These are phyloP conservation scores for Smallanthus sonchifolius DNA, from an alignment of 129 eudicot species.

Conservation along the genomic window DNA sequence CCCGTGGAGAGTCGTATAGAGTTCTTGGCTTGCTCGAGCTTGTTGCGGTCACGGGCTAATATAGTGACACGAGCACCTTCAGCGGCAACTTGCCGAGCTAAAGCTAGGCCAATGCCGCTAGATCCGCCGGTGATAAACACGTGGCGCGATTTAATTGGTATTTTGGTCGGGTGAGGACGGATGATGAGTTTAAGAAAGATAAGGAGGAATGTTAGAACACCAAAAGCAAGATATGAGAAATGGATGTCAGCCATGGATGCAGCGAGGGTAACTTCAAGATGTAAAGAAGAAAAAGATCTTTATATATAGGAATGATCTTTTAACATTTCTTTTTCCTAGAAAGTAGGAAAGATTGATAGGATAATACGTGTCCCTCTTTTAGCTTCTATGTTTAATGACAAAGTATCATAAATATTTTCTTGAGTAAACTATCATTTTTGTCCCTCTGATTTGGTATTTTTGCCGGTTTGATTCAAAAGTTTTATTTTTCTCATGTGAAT, in stretches of 20 bases:
- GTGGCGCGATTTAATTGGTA: conserved; percentile 62
- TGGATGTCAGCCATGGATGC: conserved; percentile 30
- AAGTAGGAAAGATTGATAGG: no score
- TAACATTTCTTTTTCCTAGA: no score
- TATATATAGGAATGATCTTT: no score
- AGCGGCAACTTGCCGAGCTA: conserved; percentile 52
- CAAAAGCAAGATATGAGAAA: conserved; percentile 27
- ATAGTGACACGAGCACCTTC: conserved; percentile 62
- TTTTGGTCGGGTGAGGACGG: conserved; percentile 51
- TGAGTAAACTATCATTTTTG: no score
- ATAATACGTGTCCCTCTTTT: no score
- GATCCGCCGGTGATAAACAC: conserved; percentile 82
- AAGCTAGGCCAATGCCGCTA: conserved; percentile 68
- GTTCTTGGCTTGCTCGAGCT: conserved; percentile 49
- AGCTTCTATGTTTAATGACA: no score
- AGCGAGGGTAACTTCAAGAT: neutral
- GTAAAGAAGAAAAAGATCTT: no score
- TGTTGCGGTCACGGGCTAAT: conserved; percentile 45
- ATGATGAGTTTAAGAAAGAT: conserved; percentile 40
- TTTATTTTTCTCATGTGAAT: no score
- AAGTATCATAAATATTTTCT: no score
- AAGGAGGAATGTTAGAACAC: conserved; percentile 36
- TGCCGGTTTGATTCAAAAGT: no score
- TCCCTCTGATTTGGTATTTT: no score
- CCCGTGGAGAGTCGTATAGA: conserved; percentile 53